These are phyloP conservation scores for Claviceps fusiformis DNA, from an alignment of 2,329 filamentous ascomycete species.

Conservation along the genomic window DNA sequence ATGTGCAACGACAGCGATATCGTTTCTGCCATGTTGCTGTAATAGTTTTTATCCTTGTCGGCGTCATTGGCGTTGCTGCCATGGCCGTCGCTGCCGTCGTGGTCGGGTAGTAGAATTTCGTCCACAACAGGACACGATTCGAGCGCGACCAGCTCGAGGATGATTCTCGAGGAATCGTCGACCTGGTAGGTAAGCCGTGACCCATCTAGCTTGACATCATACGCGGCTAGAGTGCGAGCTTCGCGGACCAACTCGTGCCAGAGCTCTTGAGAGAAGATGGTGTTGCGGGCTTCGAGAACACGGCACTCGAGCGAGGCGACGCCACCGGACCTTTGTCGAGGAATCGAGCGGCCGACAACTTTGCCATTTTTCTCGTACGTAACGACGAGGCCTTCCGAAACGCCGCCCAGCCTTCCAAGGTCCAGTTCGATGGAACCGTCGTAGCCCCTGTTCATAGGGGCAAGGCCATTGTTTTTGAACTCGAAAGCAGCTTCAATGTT, in stretches of 20 bases:
- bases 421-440: conserved; percentile 69
- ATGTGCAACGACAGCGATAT: conserved; percentile 58
- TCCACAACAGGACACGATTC: conserved; percentile 23
- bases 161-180: conserved; percentile 37
- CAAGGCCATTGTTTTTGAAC: conserved; percentile 60
- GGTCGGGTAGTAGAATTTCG: conserved; percentile 15
- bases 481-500: conserved; percentile 34
- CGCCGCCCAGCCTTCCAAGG: conserved; percentile 36
- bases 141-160: conserved; percentile 56
- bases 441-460: conserved; percentile 59
- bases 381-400: conserved; percentile 51
- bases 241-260: conserved; percentile 84
- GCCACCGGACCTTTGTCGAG: conserved; percentile 39
- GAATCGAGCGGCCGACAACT: conserved; percentile 42
- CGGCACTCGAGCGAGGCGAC: conserved; percentile 46
- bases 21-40: conserved; percentile 46
- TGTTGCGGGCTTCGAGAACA: conserved; percentile 64
- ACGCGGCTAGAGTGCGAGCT: conserved; percentile 56
- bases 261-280: conserved; percentile 71
- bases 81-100: background rate
- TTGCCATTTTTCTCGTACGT: conserved; percentile 44
- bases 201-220: conserved; percentile 53
- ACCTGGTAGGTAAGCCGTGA: conserved; percentile 42
- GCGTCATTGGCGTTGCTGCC: no score
- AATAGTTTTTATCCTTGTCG: conserved; percentile 5